These are phyloP conservation scores for Allomyces javanicus DNA, from an alignment of 192 early-diverging fungal species.

Conservation along the genomic window DNA sequence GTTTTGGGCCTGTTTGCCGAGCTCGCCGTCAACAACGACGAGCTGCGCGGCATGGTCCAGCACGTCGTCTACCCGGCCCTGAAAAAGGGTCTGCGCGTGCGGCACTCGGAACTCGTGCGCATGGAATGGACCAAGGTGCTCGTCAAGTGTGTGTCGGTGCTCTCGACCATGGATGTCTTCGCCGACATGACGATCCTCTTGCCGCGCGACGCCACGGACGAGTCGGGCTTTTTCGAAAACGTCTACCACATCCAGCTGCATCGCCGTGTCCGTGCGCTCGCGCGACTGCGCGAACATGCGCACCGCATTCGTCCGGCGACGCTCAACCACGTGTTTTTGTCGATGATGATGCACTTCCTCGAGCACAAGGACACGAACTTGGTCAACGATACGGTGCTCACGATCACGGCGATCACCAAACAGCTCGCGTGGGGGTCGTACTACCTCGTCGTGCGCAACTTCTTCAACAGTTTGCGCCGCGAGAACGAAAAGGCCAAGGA, in stretches of 20 bases:
- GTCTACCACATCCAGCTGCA: constrained; percentile 90
- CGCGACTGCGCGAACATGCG: constrained; percentile 37
- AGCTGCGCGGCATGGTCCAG: constrained; percentile 24
- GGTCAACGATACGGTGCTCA: constrained; percentile 58
- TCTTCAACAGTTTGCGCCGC: constrained; percentile 41
- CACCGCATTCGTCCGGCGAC: constrained; percentile 4
- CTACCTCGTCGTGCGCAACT: constrained; percentile 49
- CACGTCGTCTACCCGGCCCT: constrained; percentile 50
- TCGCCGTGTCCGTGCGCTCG: constrained; percentile 65
- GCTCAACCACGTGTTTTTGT: constrained; percentile 49
- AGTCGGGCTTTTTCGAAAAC: constrained; percentile 89
- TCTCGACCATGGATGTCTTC: constrained; percentile 36
- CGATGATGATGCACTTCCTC: constrained; percentile 73
- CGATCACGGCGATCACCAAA: constrained; percentile 46
- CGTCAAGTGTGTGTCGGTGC: constrained; percentile 34
- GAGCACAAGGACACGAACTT: constrained; percentile 46
- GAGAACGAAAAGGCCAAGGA: constrained; percentile 38
- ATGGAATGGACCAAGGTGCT: constrained; percentile 49
- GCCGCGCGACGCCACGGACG: constrained; percentile 50
- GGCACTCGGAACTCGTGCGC: constrained; percentile 29
- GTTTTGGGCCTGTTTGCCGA: constrained; percentile 54
- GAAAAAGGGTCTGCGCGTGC: constrained; percentile 39
- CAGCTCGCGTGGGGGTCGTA: constrained; percentile 72
- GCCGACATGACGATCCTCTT: constrained; percentile 40
- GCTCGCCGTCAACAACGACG: constrained; percentile 14